A percentile compares a stretch with the other conserved stretches of the same genome.
phyloP scores from a whole-genome alignment of 2,329 filamentous ascomycete species.

The Pseudofabraea citricarpa region DNA sequence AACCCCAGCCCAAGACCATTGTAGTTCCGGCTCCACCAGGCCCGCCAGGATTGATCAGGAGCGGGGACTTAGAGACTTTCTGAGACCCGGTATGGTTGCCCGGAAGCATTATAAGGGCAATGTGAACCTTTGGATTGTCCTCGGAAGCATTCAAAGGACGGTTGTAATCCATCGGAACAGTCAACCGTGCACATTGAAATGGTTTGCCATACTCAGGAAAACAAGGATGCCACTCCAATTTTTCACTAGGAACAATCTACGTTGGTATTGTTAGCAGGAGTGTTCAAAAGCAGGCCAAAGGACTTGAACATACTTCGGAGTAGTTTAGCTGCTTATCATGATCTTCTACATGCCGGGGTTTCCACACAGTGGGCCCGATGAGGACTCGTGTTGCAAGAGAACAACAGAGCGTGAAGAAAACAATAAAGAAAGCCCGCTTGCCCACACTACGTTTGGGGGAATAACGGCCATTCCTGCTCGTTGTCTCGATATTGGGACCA shows the following conservation, averaged over 20 bases:
- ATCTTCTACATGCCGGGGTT: no score
- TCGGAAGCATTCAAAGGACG: slow-evolving; percentile 31
- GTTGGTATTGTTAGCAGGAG: background rate
- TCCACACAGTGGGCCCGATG: background rate
- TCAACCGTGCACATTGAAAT: slow-evolving; percentile 38
- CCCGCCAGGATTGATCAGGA: slow-evolving; percentile 39
- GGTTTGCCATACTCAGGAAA: slow-evolving; percentile 18
- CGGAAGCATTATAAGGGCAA: slow-evolving; percentile 1
- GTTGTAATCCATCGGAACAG: slow-evolving; percentile 42
- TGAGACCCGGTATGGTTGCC: slow-evolving; percentile 2
- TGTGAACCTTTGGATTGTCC: slow-evolving; percentile 3
- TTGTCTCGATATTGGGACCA: no score
- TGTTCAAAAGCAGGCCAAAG: background rate
- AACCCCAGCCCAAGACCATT: background rate
- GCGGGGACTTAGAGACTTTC: slow-evolving; percentile 29
- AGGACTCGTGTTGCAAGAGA: no score
- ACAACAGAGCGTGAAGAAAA: no score
- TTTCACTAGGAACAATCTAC: slow-evolving; percentile 39
- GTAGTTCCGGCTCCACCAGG: slow-evolving; percentile 33
- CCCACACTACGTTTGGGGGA: no score
- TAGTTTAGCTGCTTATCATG: background rate
- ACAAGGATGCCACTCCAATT: slow-evolving; percentile 40
- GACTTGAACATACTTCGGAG: background rate
- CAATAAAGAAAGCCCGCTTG: no score
- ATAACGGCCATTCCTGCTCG: no score